phyloP scores from a whole-genome alignment of 352 stramenopile genomes.

The Albugo laibachii region DNA sequence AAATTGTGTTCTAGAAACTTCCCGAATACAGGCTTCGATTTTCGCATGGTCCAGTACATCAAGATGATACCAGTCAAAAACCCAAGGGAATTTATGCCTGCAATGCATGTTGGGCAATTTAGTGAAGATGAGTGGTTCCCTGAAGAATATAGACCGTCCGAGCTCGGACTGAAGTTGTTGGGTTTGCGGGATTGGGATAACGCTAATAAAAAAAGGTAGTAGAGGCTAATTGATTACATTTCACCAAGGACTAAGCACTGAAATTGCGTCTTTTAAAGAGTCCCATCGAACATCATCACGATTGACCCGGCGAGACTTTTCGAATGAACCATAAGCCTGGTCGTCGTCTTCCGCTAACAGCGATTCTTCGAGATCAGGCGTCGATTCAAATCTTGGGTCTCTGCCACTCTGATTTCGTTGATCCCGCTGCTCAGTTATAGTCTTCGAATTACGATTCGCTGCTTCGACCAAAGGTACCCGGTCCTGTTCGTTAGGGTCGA shows the following conservation, averaged over 20 bases:
- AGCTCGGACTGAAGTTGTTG: conserved; percentile 16
- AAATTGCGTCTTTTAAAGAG: conserved; percentile 25
- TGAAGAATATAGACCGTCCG: conserved; percentile 12
- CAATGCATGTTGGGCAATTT: conserved; percentile 18
- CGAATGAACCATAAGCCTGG: conserved; percentile 44
- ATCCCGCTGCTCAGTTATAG: background rate
- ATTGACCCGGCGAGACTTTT: conserved; percentile 3
- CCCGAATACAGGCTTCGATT: conserved; percentile 20
- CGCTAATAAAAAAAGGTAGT: background rate
- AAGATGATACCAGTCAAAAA: conserved; percentile 26
- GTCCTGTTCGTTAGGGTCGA: background rate
- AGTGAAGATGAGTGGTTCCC: conserved; percentile 18
- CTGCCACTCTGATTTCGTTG: background rate
- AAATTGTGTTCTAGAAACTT: conserved; percentile 15
- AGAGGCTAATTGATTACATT: background rate
- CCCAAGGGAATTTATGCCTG: conserved; percentile 16
- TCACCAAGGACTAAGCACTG: conserved; percentile 60
- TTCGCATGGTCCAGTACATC: conserved; percentile 33
- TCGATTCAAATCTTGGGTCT: conserved; percentile 8
- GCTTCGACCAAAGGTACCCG: background rate
- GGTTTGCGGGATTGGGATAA: conserved; percentile 15
- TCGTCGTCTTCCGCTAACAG: conserved; percentile 40
- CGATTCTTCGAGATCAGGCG: conserved; percentile 39
- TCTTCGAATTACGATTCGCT: background rate
- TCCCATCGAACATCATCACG: conserved; percentile 18